Conservation (phyloP, 2,329 filamentous ascomycete species). For the Seiridium unicorne region DNA sequence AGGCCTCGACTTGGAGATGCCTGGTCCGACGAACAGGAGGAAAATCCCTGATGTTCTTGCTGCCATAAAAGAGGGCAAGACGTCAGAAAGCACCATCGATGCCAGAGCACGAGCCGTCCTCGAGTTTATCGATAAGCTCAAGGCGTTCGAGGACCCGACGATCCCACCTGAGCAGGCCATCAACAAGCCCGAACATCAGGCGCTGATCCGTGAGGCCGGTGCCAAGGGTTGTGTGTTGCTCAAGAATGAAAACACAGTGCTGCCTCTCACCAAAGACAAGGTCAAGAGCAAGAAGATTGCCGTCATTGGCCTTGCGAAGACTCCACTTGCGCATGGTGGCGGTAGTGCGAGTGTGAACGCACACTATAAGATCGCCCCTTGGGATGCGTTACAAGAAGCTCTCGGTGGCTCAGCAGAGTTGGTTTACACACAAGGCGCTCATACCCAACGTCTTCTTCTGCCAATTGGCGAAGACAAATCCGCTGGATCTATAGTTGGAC, state of each 20-base stretch:
- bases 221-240: slow-evolving; percentile 61
- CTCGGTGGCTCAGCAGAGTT: slow-evolving; percentile 12
- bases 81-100: slow-evolving; percentile 20
- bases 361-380: slow-evolving; percentile 15
- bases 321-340: slow-evolving; percentile 13
- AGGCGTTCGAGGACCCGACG: slow-evolving; percentile 14
- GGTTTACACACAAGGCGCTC: slow-evolving; percentile 21
- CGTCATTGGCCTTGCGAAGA: slow-evolving; percentile 16
- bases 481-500: slow-evolving; percentile 24
- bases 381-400: slow-evolving; percentile 12
- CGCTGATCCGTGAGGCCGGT: slow-evolving; percentile 51
- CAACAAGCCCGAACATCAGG: slow-evolving; percentile 28
- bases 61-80: slow-evolving; percentile 17
- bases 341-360: slow-evolving; percentile 14
- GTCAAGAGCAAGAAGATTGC: slow-evolving; percentile 23
- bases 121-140: slow-evolving; percentile 24
- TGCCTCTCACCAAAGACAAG: slow-evolving; percentile 49
- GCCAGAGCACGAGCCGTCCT: slow-evolving; percentile 28
- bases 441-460: slow-evolving; percentile 17
- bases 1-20: slow-evolving; percentile 28
- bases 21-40: slow-evolving; percentile 18
- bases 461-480: slow-evolving; percentile 17
- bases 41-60: slow-evolving; percentile 20
- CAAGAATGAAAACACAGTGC: slow-evolving; percentile 56
- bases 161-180: slow-evolving; percentile 25